Evolutionary conservation across 78 protist species (phyloP).

Genomic region (Pelomyxa schiedti): DNA sequence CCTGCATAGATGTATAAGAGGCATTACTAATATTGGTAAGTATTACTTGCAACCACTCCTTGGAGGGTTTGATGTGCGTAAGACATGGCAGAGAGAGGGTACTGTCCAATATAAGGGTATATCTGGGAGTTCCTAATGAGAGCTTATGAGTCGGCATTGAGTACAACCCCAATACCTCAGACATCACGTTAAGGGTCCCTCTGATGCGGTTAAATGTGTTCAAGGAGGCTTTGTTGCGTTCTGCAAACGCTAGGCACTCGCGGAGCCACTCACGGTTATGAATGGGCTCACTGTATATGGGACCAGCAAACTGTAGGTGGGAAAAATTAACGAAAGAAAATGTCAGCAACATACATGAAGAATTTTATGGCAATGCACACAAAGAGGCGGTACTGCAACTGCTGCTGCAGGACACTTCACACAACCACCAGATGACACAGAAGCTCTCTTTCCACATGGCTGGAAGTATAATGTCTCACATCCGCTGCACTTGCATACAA

Average conservation of each 20-base stretch:
- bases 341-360: not conserved
- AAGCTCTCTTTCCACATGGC: conserved; percentile 38
- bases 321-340: not conserved
- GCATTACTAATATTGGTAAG: not conserved
- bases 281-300: conserved; percentile 76
- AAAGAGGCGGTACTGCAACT: not conserved
- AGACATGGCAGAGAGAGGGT: conserved; percentile 11
- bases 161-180: not conserved
- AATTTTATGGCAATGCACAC: conserved; percentile 17
- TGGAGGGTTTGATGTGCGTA: conserved; percentile 5
- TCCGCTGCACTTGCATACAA: conserved; percentile 63
- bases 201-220: not conserved
- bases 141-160: not conserved
- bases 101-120: conserved; percentile 40
- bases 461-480: conserved; percentile 55
- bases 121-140: conserved; percentile 69
- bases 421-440: not conserved
- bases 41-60: not conserved
- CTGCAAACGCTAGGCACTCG: conserved; percentile 7
- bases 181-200: too few relatives aligned
- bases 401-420: conserved; percentile 20
- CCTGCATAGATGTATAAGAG: not conserved
- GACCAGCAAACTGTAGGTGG: conserved; percentile 59
- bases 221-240: conserved; percentile 11
- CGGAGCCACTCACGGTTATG: conserved; percentile 35